Base-by-base conservation (phyloP, 192 early-diverging fungal species). In the Funneliformis geosporum region DNA sequence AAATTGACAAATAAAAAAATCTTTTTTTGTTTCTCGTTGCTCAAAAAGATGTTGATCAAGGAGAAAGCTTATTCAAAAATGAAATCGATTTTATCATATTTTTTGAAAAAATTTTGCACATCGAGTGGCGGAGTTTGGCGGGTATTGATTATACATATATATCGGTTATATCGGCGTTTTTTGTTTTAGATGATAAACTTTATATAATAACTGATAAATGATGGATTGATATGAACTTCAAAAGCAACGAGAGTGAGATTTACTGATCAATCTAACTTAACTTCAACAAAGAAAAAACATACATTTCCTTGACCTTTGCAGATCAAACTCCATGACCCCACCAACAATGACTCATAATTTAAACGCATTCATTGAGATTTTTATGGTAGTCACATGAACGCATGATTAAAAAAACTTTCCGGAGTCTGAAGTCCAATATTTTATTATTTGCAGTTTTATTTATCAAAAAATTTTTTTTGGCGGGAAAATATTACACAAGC, bases 1-100 rank as follows among this genome's bases (percentile, higher is more conserved):
- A 50, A 16, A 38, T 23, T 65, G 62, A 65, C 14, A 68, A 33
- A 68, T 8, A 68, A 33, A 68, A 68, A 11, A 1, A 21, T 25
- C 14, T 65, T 43, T 38, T 68, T 68, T 68, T 68, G 66, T 68
- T 68, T 68, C 66, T 28, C 66, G 66, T 68, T 68, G 66, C 38
- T 28, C 66, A 68, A 68, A 50, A 16, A 16, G 5, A n/a, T n/a
- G 47, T 16, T 16, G 47, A 50, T 50, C 47, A 50, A 18, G 18
- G 18, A 16, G 47, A 50, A 7, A 16, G 47, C 11, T 50, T 14
- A 50, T 50, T 50, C 14, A 5, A 5, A 16, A 50, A 50, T 50
- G 47, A 16, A 16, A 47, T 33, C 2, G 33, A 33, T 33, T 33
- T 33, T 33, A 33, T 33, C 33, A 33, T 33, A 33, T 2, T 33